Conservation (phyloP, 2,329 filamentous ascomycete species). For the Ceratocystiopsis brevicomis region DNA sequence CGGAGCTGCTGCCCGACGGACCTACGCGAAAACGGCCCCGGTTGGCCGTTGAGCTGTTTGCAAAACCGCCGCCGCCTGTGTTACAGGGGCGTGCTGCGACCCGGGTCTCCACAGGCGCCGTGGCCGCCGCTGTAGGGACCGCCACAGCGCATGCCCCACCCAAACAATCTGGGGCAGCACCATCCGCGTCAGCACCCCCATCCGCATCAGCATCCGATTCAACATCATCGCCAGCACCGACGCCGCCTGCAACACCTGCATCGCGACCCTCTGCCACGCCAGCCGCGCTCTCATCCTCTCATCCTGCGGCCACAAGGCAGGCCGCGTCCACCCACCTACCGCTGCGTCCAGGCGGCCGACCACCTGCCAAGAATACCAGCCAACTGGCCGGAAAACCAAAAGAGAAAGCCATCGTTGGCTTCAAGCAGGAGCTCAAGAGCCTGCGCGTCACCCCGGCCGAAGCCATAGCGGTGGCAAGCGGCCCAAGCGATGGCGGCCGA, state of each 20-base stretch:
- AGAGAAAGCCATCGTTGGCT: slow-evolving; percentile 40
- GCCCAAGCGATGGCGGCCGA: slow-evolving; percentile 37
- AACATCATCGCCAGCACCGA: too few relatives aligned
- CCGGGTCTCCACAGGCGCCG: not conserved
- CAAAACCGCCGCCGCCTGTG: not conserved
- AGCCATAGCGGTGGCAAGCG: slow-evolving; percentile 10
- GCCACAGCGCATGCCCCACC: too few relatives aligned
- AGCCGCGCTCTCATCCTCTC: slow-evolving; percentile 1
- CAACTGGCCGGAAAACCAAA: slow-evolving; percentile 28
- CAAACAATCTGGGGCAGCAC: not conserved
- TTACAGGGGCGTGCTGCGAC: not conserved
- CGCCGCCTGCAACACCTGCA: too few relatives aligned
- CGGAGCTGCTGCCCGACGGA: too few relatives aligned
- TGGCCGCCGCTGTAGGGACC: too few relatives aligned
- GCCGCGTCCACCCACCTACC: not conserved
- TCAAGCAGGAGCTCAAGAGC: slow-evolving; percentile 39
- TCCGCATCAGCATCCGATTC: too few relatives aligned
- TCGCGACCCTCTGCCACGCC: too few relatives aligned
- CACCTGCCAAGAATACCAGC: slow-evolving; percentile 3
- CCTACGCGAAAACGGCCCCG: slow-evolving; percentile 29
- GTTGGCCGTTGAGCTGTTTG: slow-evolving; percentile 32
- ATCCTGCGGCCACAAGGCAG: not conserved
- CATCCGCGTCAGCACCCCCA: not conserved
- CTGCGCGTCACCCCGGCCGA: slow-evolving; percentile 30
- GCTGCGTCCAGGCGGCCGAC: slow-evolving; percentile 5